phyloP scores from a whole-genome alignment of 129 eudicot genomes.

The Chrysanthemum seticuspe region DNA sequence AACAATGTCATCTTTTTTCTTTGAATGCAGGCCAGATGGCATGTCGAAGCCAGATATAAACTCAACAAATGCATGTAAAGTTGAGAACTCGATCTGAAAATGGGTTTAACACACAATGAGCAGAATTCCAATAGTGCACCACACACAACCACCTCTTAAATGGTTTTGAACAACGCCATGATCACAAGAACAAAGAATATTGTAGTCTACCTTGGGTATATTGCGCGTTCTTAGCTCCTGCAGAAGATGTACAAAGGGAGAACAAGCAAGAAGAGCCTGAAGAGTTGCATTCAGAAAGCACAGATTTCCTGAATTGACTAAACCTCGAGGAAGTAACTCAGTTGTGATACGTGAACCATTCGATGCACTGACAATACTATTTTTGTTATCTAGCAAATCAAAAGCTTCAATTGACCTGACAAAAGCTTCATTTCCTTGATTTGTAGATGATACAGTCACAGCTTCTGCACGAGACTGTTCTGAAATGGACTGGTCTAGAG shows the following conservation, averaged over 20 bases:
- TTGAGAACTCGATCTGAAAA: constrained; percentile 59
- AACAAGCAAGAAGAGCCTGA: constrained; percentile 81
- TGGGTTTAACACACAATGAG: constrained; percentile 8
- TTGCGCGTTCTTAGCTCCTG: constrained; percentile 58
- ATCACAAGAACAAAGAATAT: neutral
- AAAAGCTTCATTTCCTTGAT: constrained; percentile 16
- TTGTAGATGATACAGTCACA: constrained; percentile 27
- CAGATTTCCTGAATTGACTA: constrained; percentile 76
- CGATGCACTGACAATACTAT: constrained; percentile 17
- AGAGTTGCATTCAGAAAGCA: constrained; percentile 86
- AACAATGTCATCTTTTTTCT: constrained; percentile 34
- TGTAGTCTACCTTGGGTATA: constrained; percentile 60
- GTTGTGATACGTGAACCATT: constrained; percentile 32
- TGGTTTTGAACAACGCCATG: neutral
- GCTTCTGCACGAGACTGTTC: constrained; percentile 6
- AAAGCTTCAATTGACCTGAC: constrained; percentile 30
- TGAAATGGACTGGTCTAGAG: too few relatives aligned
- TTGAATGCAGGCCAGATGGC: constrained; percentile 36
- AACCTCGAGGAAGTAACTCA: constrained; percentile 66
- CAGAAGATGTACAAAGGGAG: constrained; percentile 67
- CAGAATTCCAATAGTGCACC: neutral
- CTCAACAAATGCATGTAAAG: constrained; percentile 61
- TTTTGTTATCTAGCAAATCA: constrained; percentile 19
- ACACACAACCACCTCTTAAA: constrained; percentile 19
- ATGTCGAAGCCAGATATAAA: constrained; percentile 58